These are phyloP conservation scores for Aspergillus calidoustus DNA, from an alignment of 2,329 filamentous ascomycete species.

Conservation along the genomic window DNA sequence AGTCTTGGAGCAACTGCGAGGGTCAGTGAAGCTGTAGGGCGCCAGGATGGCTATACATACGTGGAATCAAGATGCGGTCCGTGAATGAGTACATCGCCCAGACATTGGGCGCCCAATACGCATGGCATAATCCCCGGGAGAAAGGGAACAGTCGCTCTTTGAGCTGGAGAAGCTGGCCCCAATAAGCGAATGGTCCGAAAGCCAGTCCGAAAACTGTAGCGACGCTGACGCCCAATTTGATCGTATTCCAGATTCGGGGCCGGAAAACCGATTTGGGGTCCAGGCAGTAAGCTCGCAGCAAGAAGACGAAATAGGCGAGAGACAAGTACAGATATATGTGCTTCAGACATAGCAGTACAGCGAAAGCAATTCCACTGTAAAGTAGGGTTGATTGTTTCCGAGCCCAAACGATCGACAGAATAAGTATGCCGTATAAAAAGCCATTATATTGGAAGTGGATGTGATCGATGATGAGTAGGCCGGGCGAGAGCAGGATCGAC, in stretches of 20 bases:
- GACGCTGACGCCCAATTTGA: slow-evolving; percentile 81
- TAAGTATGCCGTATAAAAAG: slow-evolving; percentile 87
- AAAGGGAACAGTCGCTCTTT: slow-evolving; percentile 89
- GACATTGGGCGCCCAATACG: slow-evolving; percentile 96
- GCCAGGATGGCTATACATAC: slow-evolving; percentile 56
- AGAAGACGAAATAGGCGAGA: slow-evolving; percentile 91
- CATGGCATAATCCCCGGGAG: slow-evolving; percentile 89
- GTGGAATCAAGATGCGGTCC: slow-evolving; percentile 79
- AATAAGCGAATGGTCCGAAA: slow-evolving; percentile 84
- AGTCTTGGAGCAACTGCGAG: slow-evolving; percentile 76
- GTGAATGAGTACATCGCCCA: slow-evolving; percentile 97
- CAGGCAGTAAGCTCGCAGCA: slow-evolving; percentile 88
- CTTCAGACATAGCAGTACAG: slow-evolving; percentile 86
- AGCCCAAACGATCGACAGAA: slow-evolving; percentile 83
- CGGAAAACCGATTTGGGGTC: slow-evolving; percentile 75
- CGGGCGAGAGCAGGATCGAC: slow-evolving; percentile 88
- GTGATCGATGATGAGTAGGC: slow-evolving; percentile 95
- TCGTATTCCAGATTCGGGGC: slow-evolving; percentile 75
- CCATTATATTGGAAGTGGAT: slow-evolving; percentile 99
- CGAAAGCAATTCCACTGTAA: slow-evolving; percentile 80
- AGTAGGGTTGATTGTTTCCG: slow-evolving; percentile 76
- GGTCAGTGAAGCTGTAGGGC: slow-evolving; percentile 37
- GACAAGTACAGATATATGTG: slow-evolving; percentile 98
- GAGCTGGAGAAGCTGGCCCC: slow-evolving; percentile 83
- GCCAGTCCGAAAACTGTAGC: slow-evolving; percentile 73